Conservation (phyloP, 2,329 filamentous ascomycete genomes). For the Geosmithia flava region DNA sequence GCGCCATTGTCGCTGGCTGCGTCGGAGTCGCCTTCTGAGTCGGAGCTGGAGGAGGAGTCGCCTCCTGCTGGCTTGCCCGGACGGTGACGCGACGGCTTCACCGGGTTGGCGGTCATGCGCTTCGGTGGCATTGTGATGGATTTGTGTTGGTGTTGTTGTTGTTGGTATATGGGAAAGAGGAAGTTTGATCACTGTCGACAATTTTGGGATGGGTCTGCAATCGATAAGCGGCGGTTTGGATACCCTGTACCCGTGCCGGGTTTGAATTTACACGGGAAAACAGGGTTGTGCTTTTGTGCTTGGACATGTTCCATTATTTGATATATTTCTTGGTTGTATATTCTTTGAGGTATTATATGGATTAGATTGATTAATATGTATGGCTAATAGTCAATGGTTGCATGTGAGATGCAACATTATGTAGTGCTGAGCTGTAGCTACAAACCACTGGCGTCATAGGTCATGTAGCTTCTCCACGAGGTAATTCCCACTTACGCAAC, state of each 20-base stretch:
- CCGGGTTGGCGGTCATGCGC: constrained; percentile 87
- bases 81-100: constrained; percentile 68
- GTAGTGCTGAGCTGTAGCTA: neutral
- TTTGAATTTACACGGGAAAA: too few species aligned
- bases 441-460: neutral
- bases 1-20: constrained; percentile 17
- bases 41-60: constrained; percentile 41
- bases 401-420: neutral
- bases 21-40: constrained; percentile 31
- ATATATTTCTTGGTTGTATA: too few species aligned
- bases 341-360: too few species aligned
- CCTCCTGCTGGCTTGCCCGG: constrained; percentile 63
- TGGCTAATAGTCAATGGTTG: too few species aligned
- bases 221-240: too few species aligned
- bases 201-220: neutral
- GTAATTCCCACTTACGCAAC: neutral
- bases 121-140: constrained; percentile 49
- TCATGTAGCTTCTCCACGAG: neutral
- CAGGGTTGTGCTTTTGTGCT: too few species aligned
- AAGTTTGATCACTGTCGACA: neutral
- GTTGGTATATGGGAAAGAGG: neutral
- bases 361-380: too few species aligned
- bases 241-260: too few species aligned
- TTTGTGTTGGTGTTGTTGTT: neutral
- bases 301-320: too few species aligned